phyloP scores from a whole-genome alignment of 2,329 filamentous ascomycete genomes.

The Fusarium tricinctum region DNA sequence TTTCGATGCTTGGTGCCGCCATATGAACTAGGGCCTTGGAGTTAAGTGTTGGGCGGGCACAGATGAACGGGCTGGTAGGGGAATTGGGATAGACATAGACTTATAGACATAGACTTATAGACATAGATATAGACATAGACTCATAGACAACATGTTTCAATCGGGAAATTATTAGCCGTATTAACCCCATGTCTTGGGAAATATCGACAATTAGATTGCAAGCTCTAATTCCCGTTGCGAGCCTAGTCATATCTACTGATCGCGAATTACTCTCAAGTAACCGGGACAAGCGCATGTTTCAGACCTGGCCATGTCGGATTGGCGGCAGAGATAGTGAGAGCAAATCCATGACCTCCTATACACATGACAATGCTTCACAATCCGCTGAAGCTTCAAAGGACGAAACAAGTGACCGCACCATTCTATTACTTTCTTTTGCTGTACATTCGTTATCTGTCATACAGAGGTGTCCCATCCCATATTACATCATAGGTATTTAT shows the following conservation, averaged over 20 bases:
- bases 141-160: background rate
- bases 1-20: background rate
- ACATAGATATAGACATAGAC: background rate
- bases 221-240: too few species aligned
- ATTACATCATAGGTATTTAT: conserved; percentile 49
- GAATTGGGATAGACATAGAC: background rate
- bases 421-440: conserved; percentile 45
- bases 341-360: background rate
- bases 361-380: background rate
- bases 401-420: conserved; percentile 9
- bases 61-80: background rate
- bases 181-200: background rate
- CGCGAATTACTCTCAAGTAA: too few species aligned
- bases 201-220: too few species aligned
- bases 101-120: conserved; percentile 1
- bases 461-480: conserved; percentile 47
- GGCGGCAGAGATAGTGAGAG: background rate
- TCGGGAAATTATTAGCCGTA: background rate
- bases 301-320: background rate
- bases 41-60: background rate
- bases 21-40: background rate
- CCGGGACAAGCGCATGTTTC: too few species aligned
- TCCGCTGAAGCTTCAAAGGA: background rate
- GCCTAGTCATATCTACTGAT: too few species aligned
- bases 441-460: conserved; percentile 45